A percentile compares a stretch with the other conserved stretches of the same genome.
Conservation (phyloP, 257 asterid genomes). For the Ballota nigra region DNA sequence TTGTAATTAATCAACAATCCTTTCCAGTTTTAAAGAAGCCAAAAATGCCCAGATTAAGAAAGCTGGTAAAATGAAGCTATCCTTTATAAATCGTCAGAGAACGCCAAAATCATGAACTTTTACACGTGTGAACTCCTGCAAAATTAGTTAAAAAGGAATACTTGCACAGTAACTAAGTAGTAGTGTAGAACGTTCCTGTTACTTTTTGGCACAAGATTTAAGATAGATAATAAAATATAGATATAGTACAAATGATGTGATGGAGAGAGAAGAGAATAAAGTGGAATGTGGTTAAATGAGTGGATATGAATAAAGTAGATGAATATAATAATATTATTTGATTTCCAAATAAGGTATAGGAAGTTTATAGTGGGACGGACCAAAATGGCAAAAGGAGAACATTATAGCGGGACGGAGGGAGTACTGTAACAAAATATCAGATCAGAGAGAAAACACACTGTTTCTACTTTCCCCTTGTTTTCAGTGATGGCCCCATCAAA, state of each 20-base stretch:
- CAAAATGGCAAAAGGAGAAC: too few species aligned
- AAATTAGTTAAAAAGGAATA: slow-evolving; percentile 43
- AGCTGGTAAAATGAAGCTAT: slow-evolving; percentile 29
- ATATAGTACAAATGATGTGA: too few species aligned
- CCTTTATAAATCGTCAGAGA: slow-evolving; percentile 37
- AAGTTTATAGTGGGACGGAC: too few species aligned
- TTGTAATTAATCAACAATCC: not conserved
- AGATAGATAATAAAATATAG: too few species aligned
- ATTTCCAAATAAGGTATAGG: too few species aligned
- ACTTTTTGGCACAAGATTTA: too few species aligned
- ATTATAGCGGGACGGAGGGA: too few species aligned
- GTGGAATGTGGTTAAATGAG: too few species aligned
- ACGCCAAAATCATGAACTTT: slow-evolving; percentile 53
- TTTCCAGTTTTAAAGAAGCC: slow-evolving; percentile 8
- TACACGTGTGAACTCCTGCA: slow-evolving; percentile 58
- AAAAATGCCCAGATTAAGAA: slow-evolving; percentile 28
- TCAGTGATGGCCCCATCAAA: slow-evolving; percentile 51
- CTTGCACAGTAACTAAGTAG: slow-evolving; percentile 35
- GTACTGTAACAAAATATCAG: slow-evolving; percentile 14
- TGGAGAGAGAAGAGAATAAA: too few species aligned
- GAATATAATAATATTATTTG: too few species aligned
- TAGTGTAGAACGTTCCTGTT: too few species aligned
- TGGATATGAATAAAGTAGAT: too few species aligned
- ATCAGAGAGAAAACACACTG: not conserved
- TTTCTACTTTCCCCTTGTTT: slow-evolving; percentile 34